Base-by-base conservation (phyloP, 2,329 filamentous ascomycete species). In the Mycogone perniciosa region DNA sequence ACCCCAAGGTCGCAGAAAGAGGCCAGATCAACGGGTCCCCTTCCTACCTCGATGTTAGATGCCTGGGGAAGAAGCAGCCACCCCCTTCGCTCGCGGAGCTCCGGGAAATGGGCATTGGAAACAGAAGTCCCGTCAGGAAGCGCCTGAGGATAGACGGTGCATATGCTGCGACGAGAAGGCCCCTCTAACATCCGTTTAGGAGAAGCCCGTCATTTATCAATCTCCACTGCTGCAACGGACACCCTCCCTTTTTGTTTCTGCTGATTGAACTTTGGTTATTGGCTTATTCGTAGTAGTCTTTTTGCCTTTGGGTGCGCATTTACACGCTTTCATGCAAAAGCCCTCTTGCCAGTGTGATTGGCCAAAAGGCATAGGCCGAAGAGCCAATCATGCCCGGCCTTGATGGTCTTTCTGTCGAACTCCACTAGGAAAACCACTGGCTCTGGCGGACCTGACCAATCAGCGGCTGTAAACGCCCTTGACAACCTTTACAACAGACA, bases 381-480 rank as follows among this genome's bases (percentile, higher is more conserved):
- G 44, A 39, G 27, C 60, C 59, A 62, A 62, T 61, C 52, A 62
- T 31, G 10, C 27, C 31, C 31, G 6, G 37, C 27, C 29, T 41
- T 50, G 44, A 50, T 53, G 49, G 43, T 47, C 47, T 55, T 49
- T 53, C 48, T 56, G 42, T 50, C 43, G 51, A 48, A 56, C 59
- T 52, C 60, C 58, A 62, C 59, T 45, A 39, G 42, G 49, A 55
- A 53, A 56, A 56, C 58, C 54, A 56, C 53, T 50, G 59, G 56
- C 59, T 55, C 43, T 43, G 41, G 50, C 37, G 33, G 34, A 52
- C 53, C 39, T 34, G 39, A 27, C 66, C 66, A 68, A 68, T 68
- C 58, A 65, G 51, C 45, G 31, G 43, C 50, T 58, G 54, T 54
- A 66, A 46, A 45, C 45, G 59, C 59, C 52, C 51, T 20, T 20